Evolutionary conservation across 164 flowering plant species (phyloP), one percentile per base, ranked within the genome.

Genomic region (Tetrastigma voinierianum): DNA sequence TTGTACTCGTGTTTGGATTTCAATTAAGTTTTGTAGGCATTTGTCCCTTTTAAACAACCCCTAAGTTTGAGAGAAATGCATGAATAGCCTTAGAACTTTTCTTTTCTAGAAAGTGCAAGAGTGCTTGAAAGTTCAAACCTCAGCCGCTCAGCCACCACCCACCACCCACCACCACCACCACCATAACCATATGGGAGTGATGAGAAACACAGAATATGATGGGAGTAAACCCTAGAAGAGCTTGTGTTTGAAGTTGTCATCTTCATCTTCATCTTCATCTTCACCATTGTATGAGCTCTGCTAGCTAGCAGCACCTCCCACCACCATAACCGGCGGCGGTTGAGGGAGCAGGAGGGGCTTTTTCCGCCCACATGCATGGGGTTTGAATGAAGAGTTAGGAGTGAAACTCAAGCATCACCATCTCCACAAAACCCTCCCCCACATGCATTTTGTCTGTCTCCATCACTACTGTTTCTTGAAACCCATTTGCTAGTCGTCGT

Each of bases 371-470:
- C 84, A 76, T 83, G 86, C 77, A 74, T 66, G 77, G 46, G 40
- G 75, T 66, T 65, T n/a, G n/a, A n/a, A n/a, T n/a, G n/a, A 69
- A 67, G 59, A 55, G 66, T 51, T 61, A 14, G 81, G 73, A 73
- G 87, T 86, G 72, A 79, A 72, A 60, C 78, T 71, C 32, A 88
- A 88, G 86, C 83, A 82, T 72, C 53, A 65, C 67, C 58, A 17
- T 57, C 68, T 17, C 76, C n/a, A 58, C 56, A 23, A 43, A 66
- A 51, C 10, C 61, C 72, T 68, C 64, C 64, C 54, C 55, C 91
- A 86, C 91, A 85, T 89, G 94, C 74, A 74, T 69, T 69, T 59
- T 53, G n/a, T n/a, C n/a, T 82, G 83, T 82, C 87, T 61, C 81
- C 72, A 51, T n/a, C 43, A n/a, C 46, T 40, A 47, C 17, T 43